Base-by-base conservation (phyloP, 202 grass and related monocot species). In the Musa balbisiana region DNA sequence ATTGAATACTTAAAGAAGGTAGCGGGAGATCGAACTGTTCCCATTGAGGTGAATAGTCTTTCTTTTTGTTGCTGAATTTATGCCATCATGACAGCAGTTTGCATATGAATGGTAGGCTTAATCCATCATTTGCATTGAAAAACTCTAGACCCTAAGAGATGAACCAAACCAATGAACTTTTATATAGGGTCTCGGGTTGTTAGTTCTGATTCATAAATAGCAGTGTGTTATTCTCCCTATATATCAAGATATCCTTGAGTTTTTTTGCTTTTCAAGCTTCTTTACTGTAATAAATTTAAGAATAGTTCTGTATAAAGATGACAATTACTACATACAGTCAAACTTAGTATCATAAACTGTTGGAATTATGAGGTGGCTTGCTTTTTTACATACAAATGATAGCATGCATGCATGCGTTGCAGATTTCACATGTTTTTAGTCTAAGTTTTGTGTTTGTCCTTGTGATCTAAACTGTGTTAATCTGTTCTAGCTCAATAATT, bases 21-120 rank as follows among this genome's bases (percentile, higher is more conserved):
- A 75, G 89, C 90, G 50, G 89, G 87, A 84, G 87, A 96, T 62
- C 79, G 92, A 23, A 96, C 87, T 20, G 43, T 96, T 67, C 92
- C 89, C 77, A 89, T 92, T 73, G 83, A 96, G 92, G 92, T 96
- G 55, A 88, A 20, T 83, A 72, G 53, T 22, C 52, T 33, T 62
- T 78, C 10, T 24, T 75, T 76, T 23, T 83, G 56, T 9, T 19
- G 4, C 5, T 60, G 16, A 60, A 60, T 60, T 60, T 60, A 60
- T n/a, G 56, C 16, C 56, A 60, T 60, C 19, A 60, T 60, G 0
- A 60, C 6, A 60, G 13, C 16, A 60, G n/a, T 60, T 58, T 19
- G 3, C 55, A 58, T 58, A 58, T 16, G 4, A 16, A 58, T 19
- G 33, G 15, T 58, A 58, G 13, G 17, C 55, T 58, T 58, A 58